These are phyloP conservation scores for Westerdykella aurantiaca DNA, from an alignment of 2,329 filamentous ascomycete genomes.

Conservation along the genomic window DNA sequence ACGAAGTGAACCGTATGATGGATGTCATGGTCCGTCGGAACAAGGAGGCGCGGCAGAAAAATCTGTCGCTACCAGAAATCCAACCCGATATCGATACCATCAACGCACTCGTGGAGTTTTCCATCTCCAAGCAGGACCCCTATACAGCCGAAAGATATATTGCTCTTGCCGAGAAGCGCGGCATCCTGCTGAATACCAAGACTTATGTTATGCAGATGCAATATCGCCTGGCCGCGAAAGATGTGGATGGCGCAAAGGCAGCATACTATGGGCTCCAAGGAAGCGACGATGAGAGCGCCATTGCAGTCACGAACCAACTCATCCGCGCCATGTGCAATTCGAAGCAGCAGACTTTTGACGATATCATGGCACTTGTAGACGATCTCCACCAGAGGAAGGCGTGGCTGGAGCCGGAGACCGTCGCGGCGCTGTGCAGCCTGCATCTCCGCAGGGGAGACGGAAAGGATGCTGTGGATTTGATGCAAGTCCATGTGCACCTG, in stretches of 20 bases:
- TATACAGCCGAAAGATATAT: slow-evolving; percentile 70
- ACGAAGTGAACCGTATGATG: slow-evolving; percentile 70
- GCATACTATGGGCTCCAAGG: slow-evolving; percentile 60
- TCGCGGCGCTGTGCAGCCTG: slow-evolving; percentile 64
- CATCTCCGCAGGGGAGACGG: slow-evolving; percentile 72
- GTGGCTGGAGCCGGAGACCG: slow-evolving; percentile 66
- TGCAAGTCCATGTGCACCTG: slow-evolving; percentile 67
- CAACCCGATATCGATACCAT: slow-evolving; percentile 64
- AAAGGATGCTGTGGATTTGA: slow-evolving; percentile 72
- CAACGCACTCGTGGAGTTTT: slow-evolving; percentile 68
- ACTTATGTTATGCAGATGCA: slow-evolving; percentile 72
- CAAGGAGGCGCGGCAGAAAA: slow-evolving; percentile 39
- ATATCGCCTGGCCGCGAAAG: slow-evolving; percentile 65
- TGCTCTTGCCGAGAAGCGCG: slow-evolving; percentile 58
- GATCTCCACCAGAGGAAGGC: slow-evolving; percentile 65
- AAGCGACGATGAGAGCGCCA: slow-evolving; percentile 53
- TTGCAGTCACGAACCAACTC: slow-evolving; percentile 63
- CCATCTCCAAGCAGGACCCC: slow-evolving; percentile 63
- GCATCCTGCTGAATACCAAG: slow-evolving; percentile 59
- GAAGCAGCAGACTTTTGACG: slow-evolving; percentile 59
- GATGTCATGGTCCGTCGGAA: slow-evolving; percentile 55
- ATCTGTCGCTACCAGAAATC: slow-evolving; percentile 25
- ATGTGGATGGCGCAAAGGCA: slow-evolving; percentile 63
- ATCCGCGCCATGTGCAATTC: slow-evolving; percentile 62
- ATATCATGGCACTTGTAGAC: slow-evolving; percentile 66